Percentiles rank a stretch among this genome's conserved stretches.
Evolutionary conservation across 805 yeast species (phyloP).

Genomic region (Ogataea trehalophila): DNA sequence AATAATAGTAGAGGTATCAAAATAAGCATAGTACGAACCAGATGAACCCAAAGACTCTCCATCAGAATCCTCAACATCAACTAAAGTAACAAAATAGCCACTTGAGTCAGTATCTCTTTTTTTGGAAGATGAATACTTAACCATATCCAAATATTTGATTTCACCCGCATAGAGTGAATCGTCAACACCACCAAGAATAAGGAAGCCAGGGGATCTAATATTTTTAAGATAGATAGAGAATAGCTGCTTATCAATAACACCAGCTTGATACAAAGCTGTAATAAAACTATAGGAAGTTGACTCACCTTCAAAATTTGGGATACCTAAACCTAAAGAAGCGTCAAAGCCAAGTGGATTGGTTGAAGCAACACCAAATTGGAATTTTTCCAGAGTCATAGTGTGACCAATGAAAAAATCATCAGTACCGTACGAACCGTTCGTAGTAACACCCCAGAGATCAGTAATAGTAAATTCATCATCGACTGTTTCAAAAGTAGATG

Average conservation of each 20-base stretch:
- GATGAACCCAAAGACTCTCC: constrained; percentile 8
- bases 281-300: constrained; percentile 18
- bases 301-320: constrained; percentile 2
- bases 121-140: constrained; percentile 4
- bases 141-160: constrained; percentile 14
- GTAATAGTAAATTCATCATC: constrained; percentile 9
- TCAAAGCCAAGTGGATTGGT: constrained; percentile 10
- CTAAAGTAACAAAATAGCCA: constrained; percentile 16
- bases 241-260: constrained; percentile 22
- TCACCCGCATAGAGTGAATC: constrained; percentile 22
- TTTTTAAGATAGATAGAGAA: constrained; percentile 28
- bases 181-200: constrained; percentile 32
- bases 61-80: constrained; percentile 8
- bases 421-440: constrained; percentile 16
- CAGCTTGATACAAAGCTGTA: constrained; percentile 21
- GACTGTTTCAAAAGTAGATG: constrained; percentile 7
- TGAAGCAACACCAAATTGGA: constrained; percentile 20
- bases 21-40: constrained; percentile 30
- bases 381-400: constrained; percentile 5
- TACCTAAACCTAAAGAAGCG: constrained; percentile 21
- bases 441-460: constrained; percentile 8
- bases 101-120: constrained; percentile 3
- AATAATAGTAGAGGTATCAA: constrained; percentile 55
- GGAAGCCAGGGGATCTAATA: constrained; percentile 20
- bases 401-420: constrained; percentile 14